Evolutionary conservation across 225 moss, liverwort and hornwort genomes (phyloP).

Genomic region (Sphagnum tenellum): DNA sequence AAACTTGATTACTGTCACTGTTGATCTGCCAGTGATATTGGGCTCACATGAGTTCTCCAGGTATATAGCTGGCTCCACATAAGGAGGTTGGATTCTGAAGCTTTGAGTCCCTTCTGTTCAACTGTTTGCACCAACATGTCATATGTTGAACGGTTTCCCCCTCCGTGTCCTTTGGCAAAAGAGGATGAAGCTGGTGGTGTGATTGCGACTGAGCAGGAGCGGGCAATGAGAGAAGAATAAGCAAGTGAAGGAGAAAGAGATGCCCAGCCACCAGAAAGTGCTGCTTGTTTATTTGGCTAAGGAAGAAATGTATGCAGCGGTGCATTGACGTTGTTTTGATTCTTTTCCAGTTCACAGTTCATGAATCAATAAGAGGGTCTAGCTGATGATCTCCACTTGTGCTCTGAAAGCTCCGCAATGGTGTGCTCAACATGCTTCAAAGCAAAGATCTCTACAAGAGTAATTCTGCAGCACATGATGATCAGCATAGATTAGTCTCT

Average conservation of each 20-base stretch:
- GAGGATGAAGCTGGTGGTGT: constrained; percentile 6
- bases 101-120: constrained; percentile 1
- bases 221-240: constrained; percentile 26
- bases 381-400: too few relatives aligned
- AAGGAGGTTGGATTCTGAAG: not conserved
- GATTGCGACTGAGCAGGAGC: constrained; percentile 8
- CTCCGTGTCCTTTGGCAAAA: not conserved
- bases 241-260: constrained; percentile 34
- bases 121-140: not conserved
- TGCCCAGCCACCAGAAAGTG: constrained; percentile 24
- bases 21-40: not conserved
- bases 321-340: constrained; percentile 18
- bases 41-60: not conserved
- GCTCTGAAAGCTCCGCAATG: too few relatives aligned
- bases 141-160: constrained; percentile 4
- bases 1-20: too few relatives aligned
- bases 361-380: not conserved
- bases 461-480: too few relatives aligned
- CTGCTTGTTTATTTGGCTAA: constrained; percentile 41
- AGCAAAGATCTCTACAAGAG: too few relatives aligned
- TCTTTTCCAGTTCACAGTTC: constrained; percentile 3
- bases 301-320: constrained; percentile 15
- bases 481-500: too few relatives aligned
- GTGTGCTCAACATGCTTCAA: too few relatives aligned
- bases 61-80: not conserved